phyloP scores from a whole-genome alignment of 495 filamentous ascomycete species.

The Achaetomiella virescens region DNA sequence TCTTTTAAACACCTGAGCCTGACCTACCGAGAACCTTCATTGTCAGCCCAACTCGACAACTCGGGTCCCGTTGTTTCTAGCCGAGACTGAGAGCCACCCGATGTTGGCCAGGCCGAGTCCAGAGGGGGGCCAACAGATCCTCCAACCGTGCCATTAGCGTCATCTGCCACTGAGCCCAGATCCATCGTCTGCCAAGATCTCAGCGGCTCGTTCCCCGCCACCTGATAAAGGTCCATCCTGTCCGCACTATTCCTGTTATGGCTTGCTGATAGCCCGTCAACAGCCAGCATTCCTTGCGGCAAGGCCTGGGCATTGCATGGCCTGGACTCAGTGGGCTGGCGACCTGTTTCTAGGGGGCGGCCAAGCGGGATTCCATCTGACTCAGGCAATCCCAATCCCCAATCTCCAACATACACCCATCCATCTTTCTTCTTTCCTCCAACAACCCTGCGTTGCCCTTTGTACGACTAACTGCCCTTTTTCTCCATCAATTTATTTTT shows the following conservation, averaged over 20 bases:
- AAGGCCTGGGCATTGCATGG: constrained; percentile 1
- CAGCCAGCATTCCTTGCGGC: not conserved
- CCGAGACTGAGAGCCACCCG: not conserved
- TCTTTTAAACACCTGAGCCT: not conserved
- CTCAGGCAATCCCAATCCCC: not conserved
- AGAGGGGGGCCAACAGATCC: not conserved
- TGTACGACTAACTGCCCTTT: not conserved
- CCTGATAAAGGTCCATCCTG: constrained; percentile 4
- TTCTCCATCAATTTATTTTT: not conserved
- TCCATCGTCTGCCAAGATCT: not conserved
- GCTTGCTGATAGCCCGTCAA: not conserved
- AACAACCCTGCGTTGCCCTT: not conserved
- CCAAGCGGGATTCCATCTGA: not conserved
- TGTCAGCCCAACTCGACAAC: too few species aligned
- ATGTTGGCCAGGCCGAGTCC: not conserved
- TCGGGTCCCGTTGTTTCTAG: too few species aligned
- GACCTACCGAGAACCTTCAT: too few species aligned
- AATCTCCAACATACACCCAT: not conserved
- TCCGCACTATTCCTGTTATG: not conserved
- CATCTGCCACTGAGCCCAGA: not conserved
- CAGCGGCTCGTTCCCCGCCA: constrained; percentile 3
- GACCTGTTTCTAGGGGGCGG: too few species aligned
- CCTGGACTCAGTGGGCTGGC: not conserved
- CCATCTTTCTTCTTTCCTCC: not conserved
- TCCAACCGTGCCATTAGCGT: not conserved